Base-by-base conservation (phyloP, 108 stramenopile genomes). In the Hondaea fermentalgiana region DNA sequence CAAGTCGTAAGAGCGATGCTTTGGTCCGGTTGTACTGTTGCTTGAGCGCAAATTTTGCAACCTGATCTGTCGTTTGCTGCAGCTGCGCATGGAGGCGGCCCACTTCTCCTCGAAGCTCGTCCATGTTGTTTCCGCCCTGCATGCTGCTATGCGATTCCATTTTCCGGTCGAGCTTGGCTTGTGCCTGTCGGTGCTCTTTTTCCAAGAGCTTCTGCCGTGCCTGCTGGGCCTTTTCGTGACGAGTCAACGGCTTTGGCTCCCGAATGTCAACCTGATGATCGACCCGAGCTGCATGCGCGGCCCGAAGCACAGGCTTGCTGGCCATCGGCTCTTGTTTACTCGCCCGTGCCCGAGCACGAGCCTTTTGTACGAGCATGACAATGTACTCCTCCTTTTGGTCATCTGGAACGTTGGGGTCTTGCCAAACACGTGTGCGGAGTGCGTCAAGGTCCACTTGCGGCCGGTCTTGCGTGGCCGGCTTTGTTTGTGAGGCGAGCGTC, bases 381-480 rank as follows among this genome's bases (percentile, higher is more conserved):
- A 83, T 83, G n/a, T 83, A 53, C 76, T 83, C 76, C 23, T 83
- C 76, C 51, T 83, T 83, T 12, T 83, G 19, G 28, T 83, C 76
- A 23, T 83, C 76, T 6, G 76, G 51, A 17, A 83, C 51, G 76
- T 53, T 0, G 12, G 76, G 76, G 3, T 83, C 76, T n/a, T 83
- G 8, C 76, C 76, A 83, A 17, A 83, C 76, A 8, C 51, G 19
- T 23, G 76, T 23, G 28, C 76, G 76, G 0, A 83, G 45, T 17
- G 45, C 76, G 6, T 8, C 64, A 17, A 69, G 64, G 3, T 69
- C 64, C 10, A 69, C n/a, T 59, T 19, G 59, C 19, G 59, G n/a
- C n/a, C 21, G 21, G 21, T 19, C 59, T 59, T 35, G 35, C 35
- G 35, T 35, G 35, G 35, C 2, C 35, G 35, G 64, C 42, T 69